Base-by-base conservation (phyloP, 768 basidiomycete species). In the Kwoniella heveanensis region DNA sequence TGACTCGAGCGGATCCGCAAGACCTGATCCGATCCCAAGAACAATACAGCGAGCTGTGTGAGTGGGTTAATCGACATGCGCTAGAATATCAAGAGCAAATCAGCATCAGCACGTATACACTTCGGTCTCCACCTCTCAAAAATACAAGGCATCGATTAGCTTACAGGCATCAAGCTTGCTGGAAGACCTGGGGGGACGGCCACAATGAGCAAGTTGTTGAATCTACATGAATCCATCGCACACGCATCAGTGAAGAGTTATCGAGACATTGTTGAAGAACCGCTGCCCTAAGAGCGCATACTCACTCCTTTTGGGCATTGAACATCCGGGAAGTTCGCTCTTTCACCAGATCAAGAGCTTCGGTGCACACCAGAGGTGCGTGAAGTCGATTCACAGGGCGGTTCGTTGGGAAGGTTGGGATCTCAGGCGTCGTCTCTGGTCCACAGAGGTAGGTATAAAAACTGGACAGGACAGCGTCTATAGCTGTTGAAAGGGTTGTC, bases 401-500 rank as follows among this genome's bases (percentile, higher is more conserved):
- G 21, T 49, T 50, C 24, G 68, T 56, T 6, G 62, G 62, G n/a
- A 64, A 57, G n/a, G 30, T 12, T 5, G 64, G 17, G 15, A 54
- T 36, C 19, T 29, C 9, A 1, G 65, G 57, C 1, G 60, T 50
- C 13, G 60, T 32, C 17, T 68, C 62, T 1, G 73, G 67, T 7
- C 77, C 77, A 46, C 57, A 65, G 1, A 69, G 65, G 22, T 70
- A 69, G 21, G 74, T 77, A 58, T 74, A 77, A 59, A 74, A 73
- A 1, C 71, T 69, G 0, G 72, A 74, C 17, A 70, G 48, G 47
- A 56, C 53, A 19, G 51, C 49, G n/a, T 76, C 74, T 2, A 61
- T 54, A 13, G 72, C 76, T 74, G 50, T 22, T 12, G 12, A 39
- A 26, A 5, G 32, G 32, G 5, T 6, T 32, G 32, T n/a, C n/a